Evolutionary conservation across 2,329 filamentous ascomycete genomes (phyloP).

Genomic region (Hypoxylon sp.): DNA sequence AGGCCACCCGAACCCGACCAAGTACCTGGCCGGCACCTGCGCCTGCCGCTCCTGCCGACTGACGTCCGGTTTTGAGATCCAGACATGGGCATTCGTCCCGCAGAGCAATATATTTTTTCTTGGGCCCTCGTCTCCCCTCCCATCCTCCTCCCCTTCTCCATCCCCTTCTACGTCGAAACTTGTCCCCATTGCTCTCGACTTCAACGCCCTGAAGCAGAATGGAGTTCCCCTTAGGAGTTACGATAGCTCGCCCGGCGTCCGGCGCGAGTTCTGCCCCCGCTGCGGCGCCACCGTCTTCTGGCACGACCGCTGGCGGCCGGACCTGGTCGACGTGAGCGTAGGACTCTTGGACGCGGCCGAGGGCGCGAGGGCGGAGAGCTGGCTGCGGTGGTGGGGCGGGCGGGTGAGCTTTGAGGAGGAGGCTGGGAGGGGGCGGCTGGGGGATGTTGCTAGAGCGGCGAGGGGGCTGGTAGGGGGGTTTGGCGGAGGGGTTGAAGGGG

Average conservation of each 20-base stretch:
- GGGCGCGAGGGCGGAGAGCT: conserved; percentile 66
- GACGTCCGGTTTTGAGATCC: conserved; percentile 70
- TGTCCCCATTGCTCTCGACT: conserved; percentile 52
- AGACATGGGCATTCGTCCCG: conserved; percentile 75
- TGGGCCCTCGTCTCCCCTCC: conserved; percentile 44
- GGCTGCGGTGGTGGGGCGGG: conserved; percentile 71
- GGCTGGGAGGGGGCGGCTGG: conserved; percentile 50
- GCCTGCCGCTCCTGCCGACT: conserved; percentile 72
- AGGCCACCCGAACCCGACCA: conserved; percentile 49
- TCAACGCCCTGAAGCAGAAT: conserved; percentile 49
- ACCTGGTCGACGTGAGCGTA: conserved; percentile 72
- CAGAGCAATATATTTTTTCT: conserved; percentile 65
- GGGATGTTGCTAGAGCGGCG: conserved; percentile 46
- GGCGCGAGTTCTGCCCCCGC: conserved; percentile 69
- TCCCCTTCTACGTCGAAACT: conserved; percentile 30
- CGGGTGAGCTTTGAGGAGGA: conserved; percentile 72
- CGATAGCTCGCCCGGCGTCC: conserved; percentile 64
- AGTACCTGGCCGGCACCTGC: conserved; percentile 71
- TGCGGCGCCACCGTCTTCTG: conserved; percentile 76
- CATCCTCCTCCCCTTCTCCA: conserved; percentile 35
- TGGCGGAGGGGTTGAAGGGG: conserved; percentile 43
- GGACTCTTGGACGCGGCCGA: conserved; percentile 65
- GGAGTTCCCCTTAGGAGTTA: conserved; percentile 63
- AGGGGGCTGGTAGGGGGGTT: conserved; percentile 43
- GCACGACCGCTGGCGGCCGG: conserved; percentile 64